Percentiles rank a stretch among this genome's conserved stretches.
phyloP scores from a whole-genome alignment of 371 early-diverging fungal genomes.

The Lichtheimia ornata region DNA sequence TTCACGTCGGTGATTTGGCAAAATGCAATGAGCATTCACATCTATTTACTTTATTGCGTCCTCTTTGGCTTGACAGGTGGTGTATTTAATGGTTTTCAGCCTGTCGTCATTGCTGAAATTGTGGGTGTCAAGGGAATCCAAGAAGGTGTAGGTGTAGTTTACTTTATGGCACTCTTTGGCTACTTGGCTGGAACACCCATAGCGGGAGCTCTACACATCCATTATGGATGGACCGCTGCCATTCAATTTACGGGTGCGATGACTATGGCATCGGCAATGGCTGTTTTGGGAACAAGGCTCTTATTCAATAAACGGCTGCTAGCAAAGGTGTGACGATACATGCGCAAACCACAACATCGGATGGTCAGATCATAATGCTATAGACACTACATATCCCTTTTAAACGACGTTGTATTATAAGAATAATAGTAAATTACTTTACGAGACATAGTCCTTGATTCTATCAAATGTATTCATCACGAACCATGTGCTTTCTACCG shows the following conservation, averaged over 20 bases:
- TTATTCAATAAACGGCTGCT: too few relatives aligned
- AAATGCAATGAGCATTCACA: slow-evolving; percentile 51
- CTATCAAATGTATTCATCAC: too few relatives aligned
- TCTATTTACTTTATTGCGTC: slow-evolving; percentile 21
- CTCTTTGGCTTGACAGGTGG: slow-evolving; percentile 58
- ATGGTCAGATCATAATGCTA: too few relatives aligned
- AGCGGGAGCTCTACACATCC: slow-evolving; percentile 39
- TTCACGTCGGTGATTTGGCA: slow-evolving; percentile 63
- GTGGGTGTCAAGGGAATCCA: slow-evolving; percentile 47
- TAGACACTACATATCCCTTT: too few relatives aligned
- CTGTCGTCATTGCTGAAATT: slow-evolving; percentile 48
- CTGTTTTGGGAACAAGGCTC: not conserved
- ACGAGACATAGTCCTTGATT: too few relatives aligned
- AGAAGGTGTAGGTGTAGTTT: slow-evolving; percentile 27
- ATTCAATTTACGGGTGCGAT: slow-evolving; percentile 50
- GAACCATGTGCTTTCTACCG: too few relatives aligned
- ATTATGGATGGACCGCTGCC: slow-evolving; percentile 42
- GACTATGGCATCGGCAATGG: slow-evolving; percentile 14
- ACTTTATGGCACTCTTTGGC: not conserved
- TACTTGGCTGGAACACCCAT: slow-evolving; percentile 45
- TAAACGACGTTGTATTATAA: too few relatives aligned
- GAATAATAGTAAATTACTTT: too few relatives aligned
- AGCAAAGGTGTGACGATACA: too few relatives aligned
- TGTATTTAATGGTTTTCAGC: slow-evolving; percentile 49
- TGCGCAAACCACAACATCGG: too few relatives aligned